A percentile compares a stretch with the other conserved stretches of the same genome.
Evolutionary conservation across 306 rosid species (phyloP).

Genomic region (Cucumis hystrix): DNA sequence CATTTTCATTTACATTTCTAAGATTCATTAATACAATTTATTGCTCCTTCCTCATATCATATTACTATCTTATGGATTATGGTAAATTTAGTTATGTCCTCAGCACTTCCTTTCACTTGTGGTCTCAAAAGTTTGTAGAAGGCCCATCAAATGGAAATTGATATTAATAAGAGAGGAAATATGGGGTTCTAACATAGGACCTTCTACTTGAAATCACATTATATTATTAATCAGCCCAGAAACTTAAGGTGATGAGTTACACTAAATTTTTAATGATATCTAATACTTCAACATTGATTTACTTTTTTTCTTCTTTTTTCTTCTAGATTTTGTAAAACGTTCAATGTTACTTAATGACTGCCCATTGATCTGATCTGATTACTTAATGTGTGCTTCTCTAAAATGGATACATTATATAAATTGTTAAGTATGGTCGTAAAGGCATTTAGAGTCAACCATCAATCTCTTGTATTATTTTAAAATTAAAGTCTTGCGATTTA

Average conservation of each 20-base stretch:
- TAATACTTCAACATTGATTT: not conserved
- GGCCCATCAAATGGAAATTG: too few relatives aligned
- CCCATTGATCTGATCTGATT: not conserved
- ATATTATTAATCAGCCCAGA: too few relatives aligned
- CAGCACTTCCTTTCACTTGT: too few relatives aligned
- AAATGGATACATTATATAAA: not conserved
- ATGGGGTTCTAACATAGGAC: too few relatives aligned
- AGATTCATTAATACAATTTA: conserved; percentile 46
- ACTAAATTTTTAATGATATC: too few relatives aligned
- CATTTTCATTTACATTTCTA: not conserved
- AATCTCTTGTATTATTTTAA: not conserved
- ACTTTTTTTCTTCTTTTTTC: not conserved
- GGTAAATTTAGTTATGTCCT: too few relatives aligned
- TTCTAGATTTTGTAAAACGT: not conserved
- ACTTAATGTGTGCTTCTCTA: not conserved
- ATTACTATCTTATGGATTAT: conserved; percentile 18
- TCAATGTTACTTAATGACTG: not conserved
- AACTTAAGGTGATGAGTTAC: too few relatives aligned
- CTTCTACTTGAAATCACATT: too few relatives aligned
- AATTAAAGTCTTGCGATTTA: not conserved
- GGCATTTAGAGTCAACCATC: not conserved
- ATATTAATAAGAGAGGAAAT: too few relatives aligned
- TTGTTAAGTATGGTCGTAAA: not conserved
- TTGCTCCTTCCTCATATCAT: conserved; percentile 66
- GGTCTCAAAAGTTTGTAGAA: too few relatives aligned